phyloP scores from a whole-genome alignment of 768 basidiomycete genomes.

The Boletus coccyginus region DNA sequence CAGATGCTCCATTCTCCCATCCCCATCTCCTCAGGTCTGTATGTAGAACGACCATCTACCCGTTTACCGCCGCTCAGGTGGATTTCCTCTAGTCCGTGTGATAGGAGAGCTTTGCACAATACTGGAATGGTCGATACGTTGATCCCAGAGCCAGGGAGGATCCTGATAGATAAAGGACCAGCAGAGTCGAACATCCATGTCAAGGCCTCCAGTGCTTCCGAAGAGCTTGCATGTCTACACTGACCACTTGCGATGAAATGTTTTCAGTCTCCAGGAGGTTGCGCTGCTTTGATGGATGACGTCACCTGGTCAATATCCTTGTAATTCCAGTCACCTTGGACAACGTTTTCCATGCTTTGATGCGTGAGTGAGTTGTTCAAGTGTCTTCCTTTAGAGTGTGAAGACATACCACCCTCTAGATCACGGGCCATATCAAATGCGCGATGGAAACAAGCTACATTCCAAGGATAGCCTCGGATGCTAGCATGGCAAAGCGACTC shows the following conservation, averaged over 20 bases:
- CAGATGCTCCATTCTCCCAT: constrained; percentile 79
- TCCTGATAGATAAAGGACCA: constrained; percentile 16
- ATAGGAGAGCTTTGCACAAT: constrained; percentile 50
- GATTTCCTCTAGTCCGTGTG: constrained; percentile 61
- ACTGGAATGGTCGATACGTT: constrained; percentile 51
- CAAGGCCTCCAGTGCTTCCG: constrained; percentile 41
- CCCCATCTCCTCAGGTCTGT: constrained; percentile 57
- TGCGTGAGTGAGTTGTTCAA: background rate
- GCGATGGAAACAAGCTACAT: constrained; percentile 71
- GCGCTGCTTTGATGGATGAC: background rate
- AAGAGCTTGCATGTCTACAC: constrained; percentile 35
- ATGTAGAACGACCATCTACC: constrained; percentile 51
- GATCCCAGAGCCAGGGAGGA: constrained; percentile 79
- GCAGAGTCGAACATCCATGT: constrained; percentile 37
- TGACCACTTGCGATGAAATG: constrained; percentile 48
- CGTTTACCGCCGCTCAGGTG: constrained; percentile 75
- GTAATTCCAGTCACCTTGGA: constrained; percentile 59
- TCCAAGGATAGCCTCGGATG: background rate
- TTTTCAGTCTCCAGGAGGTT: background rate
- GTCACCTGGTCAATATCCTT: constrained; percentile 76
- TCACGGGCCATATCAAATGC: constrained; percentile 74
- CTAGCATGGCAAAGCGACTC: background rate
- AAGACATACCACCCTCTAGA: constrained; percentile 45
- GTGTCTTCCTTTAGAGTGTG: background rate
- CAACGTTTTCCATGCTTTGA: constrained; percentile 39